A percentile compares a stretch with the other conserved stretches of the same genome.
Evolutionary conservation across 2,329 filamentous ascomycete genomes (phyloP).

Genomic region (Pseudocercospora vitis): DNA sequence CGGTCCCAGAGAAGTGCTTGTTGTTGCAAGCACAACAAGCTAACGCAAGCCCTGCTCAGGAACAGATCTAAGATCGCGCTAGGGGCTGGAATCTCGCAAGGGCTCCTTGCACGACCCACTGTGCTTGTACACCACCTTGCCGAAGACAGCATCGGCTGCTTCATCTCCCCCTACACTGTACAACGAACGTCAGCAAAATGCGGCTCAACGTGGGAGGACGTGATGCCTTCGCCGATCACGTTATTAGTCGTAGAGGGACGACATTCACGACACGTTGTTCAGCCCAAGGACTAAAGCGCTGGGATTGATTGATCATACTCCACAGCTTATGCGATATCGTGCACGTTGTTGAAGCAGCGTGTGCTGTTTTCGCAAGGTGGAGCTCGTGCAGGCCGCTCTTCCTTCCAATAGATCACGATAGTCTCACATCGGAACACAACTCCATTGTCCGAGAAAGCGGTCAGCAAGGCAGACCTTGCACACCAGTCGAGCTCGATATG

Average conservation of each 20-base stretch:
- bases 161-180: conserved; percentile 5
- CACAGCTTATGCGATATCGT: neutral
- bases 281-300: too few species aligned
- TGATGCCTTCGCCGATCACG: neutral
- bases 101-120: neutral
- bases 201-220: conserved; percentile 8
- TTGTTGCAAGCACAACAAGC: too few species aligned
- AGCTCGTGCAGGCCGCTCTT: neutral
- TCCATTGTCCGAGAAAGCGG: neutral
- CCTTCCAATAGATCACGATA: neutral
- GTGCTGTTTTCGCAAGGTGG: too few species aligned
- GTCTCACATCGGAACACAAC: too few species aligned
- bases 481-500: too few species aligned
- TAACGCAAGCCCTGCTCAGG: neutral
- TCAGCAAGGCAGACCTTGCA: neutral
- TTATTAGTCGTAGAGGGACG: too few species aligned
- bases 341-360: too few species aligned
- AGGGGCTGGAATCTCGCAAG: conserved; percentile 3
- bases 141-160: conserved; percentile 8
- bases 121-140: conserved; percentile 1
- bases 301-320: too few species aligned
- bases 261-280: too few species aligned
- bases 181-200: conserved; percentile 14
- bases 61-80: conserved; percentile 6
- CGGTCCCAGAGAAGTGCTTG: neutral